Conservation (phyloP, 371 early-diverging fungal genomes). For the Lichtheimia corymbifera region DNA sequence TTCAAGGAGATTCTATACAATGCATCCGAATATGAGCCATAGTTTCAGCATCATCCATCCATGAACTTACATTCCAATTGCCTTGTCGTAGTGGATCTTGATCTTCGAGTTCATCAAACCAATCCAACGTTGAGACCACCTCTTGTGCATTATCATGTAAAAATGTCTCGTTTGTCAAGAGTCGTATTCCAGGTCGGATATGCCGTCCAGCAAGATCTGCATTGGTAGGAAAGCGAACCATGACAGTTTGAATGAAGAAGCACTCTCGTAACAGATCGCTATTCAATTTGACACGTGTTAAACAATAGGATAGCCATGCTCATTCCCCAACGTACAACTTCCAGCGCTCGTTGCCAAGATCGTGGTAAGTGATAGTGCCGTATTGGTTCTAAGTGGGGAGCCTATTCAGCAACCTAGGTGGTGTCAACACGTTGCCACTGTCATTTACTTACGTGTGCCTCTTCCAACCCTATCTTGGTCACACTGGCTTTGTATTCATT, state of each 20-base stretch:
- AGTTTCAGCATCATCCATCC: background rate
- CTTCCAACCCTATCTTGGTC: constrained; percentile 12
- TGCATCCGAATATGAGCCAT: too few relatives aligned
- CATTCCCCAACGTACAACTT: constrained; percentile 5
- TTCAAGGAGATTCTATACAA: constrained; percentile 29
- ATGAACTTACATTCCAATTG: background rate
- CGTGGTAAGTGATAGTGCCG: constrained; percentile 2
- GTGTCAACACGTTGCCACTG: background rate
- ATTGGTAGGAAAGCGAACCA: constrained; percentile 3
- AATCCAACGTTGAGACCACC: constrained; percentile 23
- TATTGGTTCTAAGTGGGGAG: constrained; percentile 5
- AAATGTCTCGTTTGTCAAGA: constrained; percentile 23
- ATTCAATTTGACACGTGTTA: background rate
- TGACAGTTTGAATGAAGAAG: constrained; percentile 11
- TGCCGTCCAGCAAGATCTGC: constrained; percentile 23
- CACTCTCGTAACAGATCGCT: constrained; percentile 20
- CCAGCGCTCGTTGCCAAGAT: constrained; percentile 12
- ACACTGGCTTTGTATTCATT: too few relatives aligned
- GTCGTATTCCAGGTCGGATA: constrained; percentile 16
- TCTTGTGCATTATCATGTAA: constrained; percentile 23
- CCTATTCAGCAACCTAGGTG: background rate
- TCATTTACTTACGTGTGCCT: constrained; percentile 4
- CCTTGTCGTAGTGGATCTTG: constrained; percentile 5
- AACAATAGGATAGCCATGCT: background rate
- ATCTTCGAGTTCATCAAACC: constrained; percentile 33